Evolutionary conservation across 345 rosid genomes (phyloP), one percentile per base, ranked within the genome.

Genomic region (Fremontodendron californicum): DNA sequence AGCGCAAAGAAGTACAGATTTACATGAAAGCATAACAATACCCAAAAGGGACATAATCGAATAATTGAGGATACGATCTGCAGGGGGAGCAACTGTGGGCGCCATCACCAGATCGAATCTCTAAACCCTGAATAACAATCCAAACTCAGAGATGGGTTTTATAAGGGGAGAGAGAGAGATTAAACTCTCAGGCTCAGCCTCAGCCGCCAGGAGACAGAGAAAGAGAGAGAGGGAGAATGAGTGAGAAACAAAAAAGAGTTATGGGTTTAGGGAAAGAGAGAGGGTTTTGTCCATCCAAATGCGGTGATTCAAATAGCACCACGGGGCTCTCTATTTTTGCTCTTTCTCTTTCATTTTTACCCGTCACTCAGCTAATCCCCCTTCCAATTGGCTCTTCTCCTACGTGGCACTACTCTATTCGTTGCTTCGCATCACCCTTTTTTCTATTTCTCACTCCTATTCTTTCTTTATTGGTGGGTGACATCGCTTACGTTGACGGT

Each of bases 31-130:
- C n/a, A 77, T 62, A 76, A 80, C 67, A 40, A 23, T 15, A 3
- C 4, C 57, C 21, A 52, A n/a, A 55, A 21, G 13, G 1, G 21
- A 8, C 60, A 81, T 43, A 2, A 78, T 31, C 76, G 54, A 77
- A 75, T 79, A 62, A 58, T 9, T 73, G 82, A 91, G 97, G 94
- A 93, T 93, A 93, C 98, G 88, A 81, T 93, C 96, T 71, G 93
- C 84, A 71, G 90, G 72, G 25, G 90, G 82, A 83, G 89, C 82
- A 71, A 89, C 93, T 71, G 90, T 74, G 74, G 88, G 81, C 15
- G 94, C 92, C 98, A 93, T 93, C 85, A 74, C 27, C 13, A 27
- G 76, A 64, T 74, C 51, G 78, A 48, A 77, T 37, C 40, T 75
- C 74, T 75, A 83, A 84, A 79, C 78, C 86, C 83, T 80, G 66